A percentile compares a stretch with the other conserved stretches of the same genome.
Evolutionary conservation across 805 yeast genomes (phyloP).

Genomic region (Starmera caribaea): DNA sequence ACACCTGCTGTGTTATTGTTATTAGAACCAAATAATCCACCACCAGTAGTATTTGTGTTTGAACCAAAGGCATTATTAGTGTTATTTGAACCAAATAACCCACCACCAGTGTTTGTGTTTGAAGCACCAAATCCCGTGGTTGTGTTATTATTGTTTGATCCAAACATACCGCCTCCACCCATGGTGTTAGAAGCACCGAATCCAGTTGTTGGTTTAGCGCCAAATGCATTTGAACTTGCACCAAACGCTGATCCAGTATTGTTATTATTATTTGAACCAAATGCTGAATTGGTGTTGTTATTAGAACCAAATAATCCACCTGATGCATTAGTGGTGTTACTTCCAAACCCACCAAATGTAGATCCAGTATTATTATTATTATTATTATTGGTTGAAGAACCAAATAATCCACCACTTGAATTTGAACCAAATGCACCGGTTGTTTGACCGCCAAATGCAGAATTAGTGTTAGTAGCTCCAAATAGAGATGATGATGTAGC

Average conservation of each 20-base stretch:
- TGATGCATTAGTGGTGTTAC: constrained; percentile 13
- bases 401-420: constrained; percentile 13
- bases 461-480: constrained; percentile 17
- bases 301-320: constrained; percentile 21
- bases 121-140: constrained; percentile 15
- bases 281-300: constrained; percentile 15
- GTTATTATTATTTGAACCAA: constrained; percentile 13
- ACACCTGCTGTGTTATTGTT: constrained; percentile 19
- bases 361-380: constrained; percentile 4
- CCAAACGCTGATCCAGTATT: constrained; percentile 13
- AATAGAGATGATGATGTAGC: constrained; percentile 21
- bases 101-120: constrained; percentile 6
- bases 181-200: constrained; percentile 30
- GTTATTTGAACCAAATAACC: constrained; percentile 17
- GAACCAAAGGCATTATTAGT: constrained; percentile 20
- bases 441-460: constrained; percentile 7
- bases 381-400: constrained; percentile 16
- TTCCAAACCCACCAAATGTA: constrained; percentile 10
- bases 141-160: constrained; percentile 17
- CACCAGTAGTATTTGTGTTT: constrained; percentile 3
- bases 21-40: constrained; percentile 17
- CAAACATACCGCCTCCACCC: constrained; percentile 19
- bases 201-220: constrained; percentile 8
- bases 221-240: constrained; percentile 13
- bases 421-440: constrained; percentile 6